phyloP scores from a whole-genome alignment of 2,329 filamentous ascomycete species.

The Trichoderma guizhouense region DNA sequence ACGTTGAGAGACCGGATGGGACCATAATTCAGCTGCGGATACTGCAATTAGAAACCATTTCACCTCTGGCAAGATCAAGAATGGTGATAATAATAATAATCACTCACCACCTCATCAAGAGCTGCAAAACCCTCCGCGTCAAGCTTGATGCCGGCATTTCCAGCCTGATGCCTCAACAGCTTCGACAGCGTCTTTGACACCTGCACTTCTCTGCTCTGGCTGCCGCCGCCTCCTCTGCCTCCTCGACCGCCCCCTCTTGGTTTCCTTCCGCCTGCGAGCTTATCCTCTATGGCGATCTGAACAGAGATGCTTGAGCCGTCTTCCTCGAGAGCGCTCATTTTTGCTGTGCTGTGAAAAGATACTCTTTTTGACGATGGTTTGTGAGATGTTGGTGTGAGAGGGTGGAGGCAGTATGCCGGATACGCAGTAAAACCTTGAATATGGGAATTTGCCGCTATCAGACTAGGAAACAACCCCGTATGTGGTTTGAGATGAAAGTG shows the following conservation, averaged over 20 bases:
- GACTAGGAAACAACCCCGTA: background rate
- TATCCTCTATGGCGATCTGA: slow-evolving; percentile 26
- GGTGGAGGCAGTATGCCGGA: background rate
- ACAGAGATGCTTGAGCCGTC: slow-evolving; percentile 4
- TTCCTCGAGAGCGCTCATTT: slow-evolving; percentile 8
- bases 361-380: background rate
- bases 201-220: slow-evolving; percentile 42
- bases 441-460: background rate
- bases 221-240: slow-evolving; percentile 31
- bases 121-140: slow-evolving; percentile 59
- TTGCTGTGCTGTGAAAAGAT: background rate
- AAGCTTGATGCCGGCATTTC: slow-evolving; percentile 53
- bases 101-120: slow-evolving; percentile 57
- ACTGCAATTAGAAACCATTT: background rate
- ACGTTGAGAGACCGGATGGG: slow-evolving; percentile 65
- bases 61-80: background rate
- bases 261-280: slow-evolving; percentile 21
- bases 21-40: slow-evolving; percentile 50
- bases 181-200: slow-evolving; percentile 54
- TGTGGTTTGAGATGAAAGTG: background rate
- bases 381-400: background rate
- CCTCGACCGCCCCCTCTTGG: slow-evolving; percentile 30
- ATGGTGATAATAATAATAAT: background rate
- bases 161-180: slow-evolving; percentile 55
- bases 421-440: background rate